Conservation (phyloP, 1,139 yeast species). For the Diutina scorzettiae region DNA sequence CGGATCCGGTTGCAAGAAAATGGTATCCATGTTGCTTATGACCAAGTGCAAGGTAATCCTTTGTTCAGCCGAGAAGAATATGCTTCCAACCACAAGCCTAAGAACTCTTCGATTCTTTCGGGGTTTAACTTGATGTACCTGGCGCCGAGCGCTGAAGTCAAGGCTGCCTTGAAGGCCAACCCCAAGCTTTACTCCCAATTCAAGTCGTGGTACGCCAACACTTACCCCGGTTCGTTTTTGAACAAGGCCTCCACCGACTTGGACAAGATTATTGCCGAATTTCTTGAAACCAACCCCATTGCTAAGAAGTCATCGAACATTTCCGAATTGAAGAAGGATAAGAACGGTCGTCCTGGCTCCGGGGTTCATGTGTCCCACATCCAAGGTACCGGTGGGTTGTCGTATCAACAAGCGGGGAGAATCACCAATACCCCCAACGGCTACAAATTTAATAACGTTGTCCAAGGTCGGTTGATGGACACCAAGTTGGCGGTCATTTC, state of each 20-base stretch:
- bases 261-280: neutral
- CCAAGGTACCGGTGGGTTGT: constrained; percentile 64
- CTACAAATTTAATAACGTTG: constrained; percentile 37
- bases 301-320: neutral
- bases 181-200: neutral
- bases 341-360: neutral
- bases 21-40: constrained; percentile 25
- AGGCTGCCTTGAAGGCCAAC: neutral
- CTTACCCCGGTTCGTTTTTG: neutral
- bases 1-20: constrained; percentile 33
- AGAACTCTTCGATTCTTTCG: neutral
- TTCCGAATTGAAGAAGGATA: neutral
- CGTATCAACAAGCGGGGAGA: constrained; percentile 63
- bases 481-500: constrained; percentile 23
- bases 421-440: constrained; percentile 70
- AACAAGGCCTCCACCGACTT: neutral
- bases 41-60: constrained; percentile 20
- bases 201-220: neutral
- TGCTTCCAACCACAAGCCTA: neutral
- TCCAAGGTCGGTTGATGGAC: constrained; percentile 60
- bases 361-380: constrained; percentile 12
- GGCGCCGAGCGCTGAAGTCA: neutral
- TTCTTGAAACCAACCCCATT: neutral
- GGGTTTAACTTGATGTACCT: neutral
- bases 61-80: constrained; percentile 13